phyloP scores from a whole-genome alignment of 148 eudicot species.

The Fallopia convolvulus region DNA sequence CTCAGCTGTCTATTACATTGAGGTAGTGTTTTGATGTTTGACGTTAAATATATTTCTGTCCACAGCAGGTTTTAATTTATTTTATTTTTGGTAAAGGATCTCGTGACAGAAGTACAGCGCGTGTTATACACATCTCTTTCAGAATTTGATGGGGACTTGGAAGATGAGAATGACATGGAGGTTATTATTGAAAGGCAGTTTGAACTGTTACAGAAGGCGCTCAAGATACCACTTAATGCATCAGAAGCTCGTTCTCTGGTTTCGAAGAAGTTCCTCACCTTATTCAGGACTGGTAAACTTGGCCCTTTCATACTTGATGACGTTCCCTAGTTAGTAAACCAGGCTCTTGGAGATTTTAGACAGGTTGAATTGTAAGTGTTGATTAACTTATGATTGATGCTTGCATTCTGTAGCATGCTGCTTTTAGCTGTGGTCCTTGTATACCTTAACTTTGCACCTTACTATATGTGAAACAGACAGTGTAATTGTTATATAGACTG shows the following conservation, averaged over 20 bases:
- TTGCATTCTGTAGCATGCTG: not conserved
- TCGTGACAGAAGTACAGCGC: constrained; percentile 55
- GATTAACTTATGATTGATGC: not conserved
- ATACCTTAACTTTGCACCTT: too few species aligned
- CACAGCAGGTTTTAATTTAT: not conserved
- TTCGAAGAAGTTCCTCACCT: constrained; percentile 71
- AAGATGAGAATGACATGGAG: constrained; percentile 66
- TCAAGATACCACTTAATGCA: constrained; percentile 67
- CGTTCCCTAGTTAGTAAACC: constrained; percentile 43
- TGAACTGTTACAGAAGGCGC: constrained; percentile 73
- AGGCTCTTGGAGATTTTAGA: not conserved
- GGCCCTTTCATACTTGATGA: constrained; percentile 96
- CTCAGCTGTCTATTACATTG: constrained; percentile 54
- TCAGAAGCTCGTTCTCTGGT: constrained; percentile 69
- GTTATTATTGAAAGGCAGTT: constrained; percentile 66
- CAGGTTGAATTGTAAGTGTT: not conserved
- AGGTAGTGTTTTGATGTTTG: constrained; percentile 40
- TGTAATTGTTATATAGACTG: not conserved
- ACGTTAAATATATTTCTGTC: not conserved
- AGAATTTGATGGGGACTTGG: constrained; percentile 56
- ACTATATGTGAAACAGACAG: too few species aligned
- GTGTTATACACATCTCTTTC: constrained; percentile 46
- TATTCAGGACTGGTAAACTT: constrained; percentile 88
- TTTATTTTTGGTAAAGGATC: constrained; percentile 34
- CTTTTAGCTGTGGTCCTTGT: not conserved